Evolutionary conservation across 2,329 filamentous ascomycete genomes (phyloP), one percentile per base, ranked within the genome.

Genomic region (Paecilomyces variotii): DNA sequence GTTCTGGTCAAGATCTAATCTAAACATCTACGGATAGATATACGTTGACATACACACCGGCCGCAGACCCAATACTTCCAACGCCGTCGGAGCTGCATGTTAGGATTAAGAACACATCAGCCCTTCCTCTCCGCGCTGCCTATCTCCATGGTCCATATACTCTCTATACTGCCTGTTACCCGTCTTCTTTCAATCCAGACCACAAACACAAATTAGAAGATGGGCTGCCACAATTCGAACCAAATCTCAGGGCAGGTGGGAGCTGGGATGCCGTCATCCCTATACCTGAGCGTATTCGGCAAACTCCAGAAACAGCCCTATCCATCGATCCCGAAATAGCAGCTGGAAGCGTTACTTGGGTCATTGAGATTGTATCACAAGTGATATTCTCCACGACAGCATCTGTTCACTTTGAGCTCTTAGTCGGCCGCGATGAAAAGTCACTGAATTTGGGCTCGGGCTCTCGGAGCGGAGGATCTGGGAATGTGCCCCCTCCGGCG

Each of bases 141-240:
- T 99, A 97, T 72, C 87, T 99, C 57, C 94, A 97, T 76, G 94
- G 94, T 0, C 94, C 94, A 0, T 99, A 99, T 72, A 95, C 87
- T 0, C 82, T 97, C 39, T 91, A 91, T 68, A 88, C 92, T 54
- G 87, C 92, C 56, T 89, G 91, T 26, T 96, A 95, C 67, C 91
- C 93, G 0, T 82, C 89, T 14, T 84, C 82, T 53, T 97, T 94
- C 78, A 83, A 92, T 67, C 91, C 93, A 1, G 91, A 96, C 74
- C 79, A 82, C 64, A 91, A 90, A 71, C 87, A 89, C 65, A 84
- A 87, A 59, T 81, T 87, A 56, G 82, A 87, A 1, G 87, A 91
- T 76, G 90, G 90, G 53, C 82, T 88, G 1, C 94, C 94, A 14
- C 89, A 96, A 67, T 99, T 94, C 69, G 94, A 99, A 76, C 93